These are phyloP conservation scores for Sugiyamaella grinbergsii DNA, from an alignment of 1,139 yeast species.

Conservation along the genomic window DNA sequence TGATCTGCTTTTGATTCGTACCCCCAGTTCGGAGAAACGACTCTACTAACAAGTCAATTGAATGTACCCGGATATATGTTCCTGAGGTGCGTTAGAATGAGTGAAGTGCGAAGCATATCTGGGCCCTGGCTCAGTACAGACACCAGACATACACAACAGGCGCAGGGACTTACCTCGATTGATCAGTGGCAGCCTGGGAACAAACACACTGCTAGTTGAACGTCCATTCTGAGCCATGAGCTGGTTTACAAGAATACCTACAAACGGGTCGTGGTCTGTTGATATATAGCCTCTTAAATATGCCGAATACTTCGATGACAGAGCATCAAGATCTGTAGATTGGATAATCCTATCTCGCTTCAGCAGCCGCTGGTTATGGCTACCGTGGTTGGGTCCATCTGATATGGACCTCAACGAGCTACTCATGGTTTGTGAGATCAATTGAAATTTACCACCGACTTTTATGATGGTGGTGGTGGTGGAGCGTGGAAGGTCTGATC, in stretches of 20 bases:
- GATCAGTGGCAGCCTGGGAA: conserved; percentile 73
- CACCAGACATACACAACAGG: too few relatives aligned
- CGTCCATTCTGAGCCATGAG: conserved; percentile 34
- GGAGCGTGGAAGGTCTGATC: too few relatives aligned
- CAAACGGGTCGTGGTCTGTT: conserved; percentile 49
- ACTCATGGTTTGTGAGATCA: neutral
- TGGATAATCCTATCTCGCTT: conserved; percentile 45
- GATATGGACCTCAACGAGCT: conserved; percentile 1
- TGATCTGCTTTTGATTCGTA: conserved; percentile 51
- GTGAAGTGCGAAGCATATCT: neutral
- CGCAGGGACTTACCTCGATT: conserved; percentile 49
- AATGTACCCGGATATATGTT: conserved; percentile 70
- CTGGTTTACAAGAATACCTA: conserved; percentile 50
- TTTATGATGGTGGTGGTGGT: neutral
- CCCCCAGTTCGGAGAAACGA: conserved; percentile 45
- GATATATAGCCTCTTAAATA: conserved; percentile 53
- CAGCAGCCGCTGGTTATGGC: neutral
- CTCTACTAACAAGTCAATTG: conserved; percentile 59
- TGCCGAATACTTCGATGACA: conserved; percentile 70
- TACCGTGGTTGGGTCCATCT: too few relatives aligned
- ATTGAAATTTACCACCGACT: neutral
- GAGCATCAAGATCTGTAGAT: conserved; percentile 83
- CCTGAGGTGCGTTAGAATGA: conserved; percentile 43
- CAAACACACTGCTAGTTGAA: conserved; percentile 35
- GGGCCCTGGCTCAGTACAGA: too few relatives aligned